These are phyloP conservation scores for Myriangium duriaei DNA, from an alignment of 2,329 filamentous ascomycete genomes.

Conservation along the genomic window DNA sequence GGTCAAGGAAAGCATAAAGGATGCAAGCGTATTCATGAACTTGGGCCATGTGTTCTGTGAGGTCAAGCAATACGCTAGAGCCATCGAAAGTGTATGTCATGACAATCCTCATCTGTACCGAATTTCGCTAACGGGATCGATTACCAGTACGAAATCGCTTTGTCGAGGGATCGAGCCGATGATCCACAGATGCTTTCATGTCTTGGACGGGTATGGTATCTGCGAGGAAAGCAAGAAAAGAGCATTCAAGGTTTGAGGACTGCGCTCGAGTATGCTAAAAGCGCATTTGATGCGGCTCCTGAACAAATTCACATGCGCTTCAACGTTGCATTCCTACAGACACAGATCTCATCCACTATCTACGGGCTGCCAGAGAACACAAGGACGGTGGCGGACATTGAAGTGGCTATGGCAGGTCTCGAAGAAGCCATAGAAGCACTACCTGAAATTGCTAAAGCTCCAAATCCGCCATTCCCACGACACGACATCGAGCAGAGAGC, in stretches of 20 bases:
- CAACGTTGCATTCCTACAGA: slow-evolving; percentile 95
- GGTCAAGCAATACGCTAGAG: slow-evolving; percentile 76
- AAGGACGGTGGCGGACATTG: slow-evolving; percentile 66
- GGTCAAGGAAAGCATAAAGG: slow-evolving; percentile 78
- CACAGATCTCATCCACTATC: slow-evolving; percentile 76
- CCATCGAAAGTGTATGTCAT: slow-evolving; percentile 60
- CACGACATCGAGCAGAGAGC: slow-evolving; percentile 87
- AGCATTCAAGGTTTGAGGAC: slow-evolving; percentile 50
- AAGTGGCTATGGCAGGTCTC: slow-evolving; percentile 66
- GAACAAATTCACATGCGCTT: slow-evolving; percentile 89
- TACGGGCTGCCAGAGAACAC: slow-evolving; percentile 62
- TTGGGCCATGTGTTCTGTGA: slow-evolving; percentile 88
- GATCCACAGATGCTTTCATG: slow-evolving; percentile 74
- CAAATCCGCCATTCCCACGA: slow-evolving; percentile 73
- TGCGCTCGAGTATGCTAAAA: slow-evolving; percentile 49
- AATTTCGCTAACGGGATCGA: no score
- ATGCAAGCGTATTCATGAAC: slow-evolving; percentile 81
- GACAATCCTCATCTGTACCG: background rate
- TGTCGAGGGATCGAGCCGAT: slow-evolving; percentile 65
- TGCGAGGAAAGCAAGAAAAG: slow-evolving; percentile 61
- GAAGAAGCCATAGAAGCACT: slow-evolving; percentile 71
- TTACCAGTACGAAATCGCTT: slow-evolving; percentile 63
- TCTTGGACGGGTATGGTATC: slow-evolving; percentile 75
- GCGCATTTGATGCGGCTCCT: slow-evolving; percentile 64
- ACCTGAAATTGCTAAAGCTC: slow-evolving; percentile 45